phyloP scores from a whole-genome alignment of 2,329 filamentous ascomycete species.

The Penicillium sp. region DNA sequence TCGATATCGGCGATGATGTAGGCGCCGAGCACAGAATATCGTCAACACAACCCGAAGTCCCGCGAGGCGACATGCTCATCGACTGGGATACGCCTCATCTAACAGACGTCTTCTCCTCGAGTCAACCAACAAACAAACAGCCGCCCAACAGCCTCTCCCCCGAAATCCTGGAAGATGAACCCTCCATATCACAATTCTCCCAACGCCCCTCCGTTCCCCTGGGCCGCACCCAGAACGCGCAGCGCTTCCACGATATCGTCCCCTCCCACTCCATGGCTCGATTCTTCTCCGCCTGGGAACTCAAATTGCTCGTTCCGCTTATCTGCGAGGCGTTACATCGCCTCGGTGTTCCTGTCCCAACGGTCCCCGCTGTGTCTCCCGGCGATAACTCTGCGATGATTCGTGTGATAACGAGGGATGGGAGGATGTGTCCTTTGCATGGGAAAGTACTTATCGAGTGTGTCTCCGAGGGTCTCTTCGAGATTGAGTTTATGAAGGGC shows the following conservation, averaged over 20 bases:
- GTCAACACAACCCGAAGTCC: constrained; percentile 84
- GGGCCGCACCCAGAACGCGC: constrained; percentile 85
- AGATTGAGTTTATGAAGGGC: constrained; percentile 89
- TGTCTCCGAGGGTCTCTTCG: constrained; percentile 66
- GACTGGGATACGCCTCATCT: constrained; percentile 84
- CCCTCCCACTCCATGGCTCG: constrained; percentile 85
- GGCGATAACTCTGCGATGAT: constrained; percentile 64
- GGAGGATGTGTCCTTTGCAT: constrained; percentile 51
- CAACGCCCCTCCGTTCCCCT: constrained; percentile 77
- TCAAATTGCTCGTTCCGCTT: constrained; percentile 76
- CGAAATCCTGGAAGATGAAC: constrained; percentile 80
- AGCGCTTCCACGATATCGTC: constrained; percentile 87
- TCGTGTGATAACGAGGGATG: constrained; percentile 72
- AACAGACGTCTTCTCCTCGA: constrained; percentile 47
- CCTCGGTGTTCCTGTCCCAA: constrained; percentile 76
- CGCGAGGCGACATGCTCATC: constrained; percentile 74
- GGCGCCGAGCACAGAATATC: constrained; percentile 61
- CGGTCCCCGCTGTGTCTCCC: constrained; percentile 49
- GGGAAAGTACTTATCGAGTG: constrained; percentile 51
- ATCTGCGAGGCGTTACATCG: constrained; percentile 81
- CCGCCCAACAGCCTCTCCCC: constrained; percentile 50
- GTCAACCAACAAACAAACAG: constrained; percentile 51
- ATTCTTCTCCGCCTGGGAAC: constrained; percentile 84
- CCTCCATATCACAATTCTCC: constrained; percentile 82
- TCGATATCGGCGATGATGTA: constrained; percentile 59